A percentile compares a stretch with the other conserved stretches of the same genome.
These are phyloP conservation scores for Chalaropsis ovoidea DNA, from an alignment of 2,329 filamentous ascomycete genomes.

Conservation along the genomic window DNA sequence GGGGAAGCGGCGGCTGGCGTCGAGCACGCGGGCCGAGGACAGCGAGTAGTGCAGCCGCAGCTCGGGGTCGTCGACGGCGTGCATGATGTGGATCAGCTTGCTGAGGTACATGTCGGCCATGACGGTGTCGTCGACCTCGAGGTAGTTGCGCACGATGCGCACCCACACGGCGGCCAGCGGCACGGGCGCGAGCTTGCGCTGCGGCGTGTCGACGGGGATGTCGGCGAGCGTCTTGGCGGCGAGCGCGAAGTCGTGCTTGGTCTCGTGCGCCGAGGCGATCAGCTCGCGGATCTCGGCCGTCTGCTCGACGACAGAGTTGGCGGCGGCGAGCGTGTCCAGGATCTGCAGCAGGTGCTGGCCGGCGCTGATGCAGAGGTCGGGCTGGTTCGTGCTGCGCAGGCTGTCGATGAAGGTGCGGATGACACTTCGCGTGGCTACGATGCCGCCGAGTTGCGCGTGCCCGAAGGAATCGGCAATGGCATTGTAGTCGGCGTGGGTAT, in stretches of 20 bases:
- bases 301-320: conserved; percentile 69
- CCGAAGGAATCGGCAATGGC: conserved; percentile 59
- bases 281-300: conserved; percentile 68
- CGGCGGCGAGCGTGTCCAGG: conserved; percentile 43
- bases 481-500: conserved; percentile 48
- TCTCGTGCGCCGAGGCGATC: conserved; percentile 73
- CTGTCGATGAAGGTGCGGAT: conserved; percentile 53
- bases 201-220: conserved; percentile 81
- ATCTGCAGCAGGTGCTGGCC: conserved; percentile 61
- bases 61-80: conserved; percentile 62
- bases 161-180: conserved; percentile 83
- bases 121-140: conserved; percentile 86
- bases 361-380: conserved; percentile 62
- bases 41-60: conserved; percentile 78
- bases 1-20: conserved; percentile 81
- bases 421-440: conserved; percentile 64
- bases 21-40: conserved; percentile 83
- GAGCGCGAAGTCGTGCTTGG: conserved; percentile 63
- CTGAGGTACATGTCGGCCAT: conserved; percentile 80
- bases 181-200: conserved; percentile 70
- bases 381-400: conserved; percentile 50
- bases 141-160: conserved; percentile 83
- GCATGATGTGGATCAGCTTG: conserved; percentile 87
- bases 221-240: conserved; percentile 70
- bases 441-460: conserved; percentile 53